Conservation (phyloP, 73 alveolate species). For the Paramecium sonneborni region DNA sequence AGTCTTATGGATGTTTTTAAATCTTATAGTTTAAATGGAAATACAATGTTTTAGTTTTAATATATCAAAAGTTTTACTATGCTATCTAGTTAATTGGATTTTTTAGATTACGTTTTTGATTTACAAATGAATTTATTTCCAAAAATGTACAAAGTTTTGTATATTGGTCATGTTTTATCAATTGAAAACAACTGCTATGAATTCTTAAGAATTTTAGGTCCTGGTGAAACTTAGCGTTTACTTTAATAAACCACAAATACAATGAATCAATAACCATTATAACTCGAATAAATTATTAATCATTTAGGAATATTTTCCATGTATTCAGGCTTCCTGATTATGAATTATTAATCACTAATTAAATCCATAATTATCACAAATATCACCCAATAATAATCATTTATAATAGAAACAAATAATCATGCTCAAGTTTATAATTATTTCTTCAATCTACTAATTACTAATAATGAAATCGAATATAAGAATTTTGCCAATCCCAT, state of each 20-base stretch:
- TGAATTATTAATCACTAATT: neutral
- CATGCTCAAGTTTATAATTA: neutral
- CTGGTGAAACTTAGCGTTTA: neutral
- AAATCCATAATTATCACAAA: neutral
- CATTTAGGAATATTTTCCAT: neutral
- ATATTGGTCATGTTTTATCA: neutral
- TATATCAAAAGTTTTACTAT: neutral
- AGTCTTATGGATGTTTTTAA: neutral
- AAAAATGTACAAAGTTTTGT: neutral
- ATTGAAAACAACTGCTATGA: neutral
- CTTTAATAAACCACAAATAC: neutral
- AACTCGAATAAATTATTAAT: neutral
- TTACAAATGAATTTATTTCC: neutral
- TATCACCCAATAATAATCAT: neutral
- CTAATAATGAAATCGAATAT: neutral
- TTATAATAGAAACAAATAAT: neutral
- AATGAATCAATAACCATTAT: neutral
- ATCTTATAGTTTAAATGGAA: neutral
- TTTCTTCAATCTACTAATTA: neutral
- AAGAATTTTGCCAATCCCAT: neutral
- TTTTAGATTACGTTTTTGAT: neutral
- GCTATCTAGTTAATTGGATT: neutral
- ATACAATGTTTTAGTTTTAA: neutral
- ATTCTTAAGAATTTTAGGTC: neutral
- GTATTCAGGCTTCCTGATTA: neutral